Conservation (phyloP, 768 basidiomycete genomes). For the Boletellus ananiceps region DNA sequence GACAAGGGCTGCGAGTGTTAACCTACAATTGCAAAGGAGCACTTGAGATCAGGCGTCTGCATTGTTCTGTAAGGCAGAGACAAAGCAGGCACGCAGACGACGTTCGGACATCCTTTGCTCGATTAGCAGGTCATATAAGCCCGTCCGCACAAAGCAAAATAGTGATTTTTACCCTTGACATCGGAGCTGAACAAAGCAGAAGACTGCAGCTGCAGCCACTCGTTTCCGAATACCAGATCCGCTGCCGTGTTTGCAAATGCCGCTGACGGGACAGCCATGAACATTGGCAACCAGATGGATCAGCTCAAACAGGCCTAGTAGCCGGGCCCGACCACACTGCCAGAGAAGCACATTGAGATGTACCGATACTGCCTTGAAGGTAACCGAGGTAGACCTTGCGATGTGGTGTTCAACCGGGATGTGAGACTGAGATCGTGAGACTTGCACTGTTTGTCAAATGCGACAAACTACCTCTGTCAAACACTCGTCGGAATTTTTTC, state of each 20-base stretch:
- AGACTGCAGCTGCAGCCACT: not conserved
- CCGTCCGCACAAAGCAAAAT: conserved; percentile 7
- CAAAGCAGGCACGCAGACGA: conserved; percentile 5
- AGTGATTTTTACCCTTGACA: conserved; percentile 6
- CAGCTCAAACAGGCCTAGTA: not conserved
- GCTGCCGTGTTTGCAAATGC: not conserved
- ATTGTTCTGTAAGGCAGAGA: conserved; percentile 5
- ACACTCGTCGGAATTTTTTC: conserved; percentile 8
- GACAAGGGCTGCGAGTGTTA: too few relatives aligned
- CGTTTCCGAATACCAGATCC: not conserved
- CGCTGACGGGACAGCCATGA: not conserved
- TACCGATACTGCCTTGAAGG: too few relatives aligned
- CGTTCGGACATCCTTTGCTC: too few relatives aligned
- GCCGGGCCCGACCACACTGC: too few relatives aligned
- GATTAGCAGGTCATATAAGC: not conserved
- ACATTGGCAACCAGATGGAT: not conserved
- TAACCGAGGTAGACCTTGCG: too few relatives aligned
- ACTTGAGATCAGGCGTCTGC: not conserved
- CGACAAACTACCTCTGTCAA: conserved; percentile 17
- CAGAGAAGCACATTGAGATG: too few relatives aligned
- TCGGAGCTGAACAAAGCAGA: conserved; percentile 19
- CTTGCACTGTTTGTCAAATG: conserved; percentile 8
- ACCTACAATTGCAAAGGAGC: too few relatives aligned
- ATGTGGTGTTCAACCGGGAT: not conserved
- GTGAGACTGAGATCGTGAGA: not conserved